phyloP scores from a whole-genome alignment of 2,329 filamentous ascomycete species.

The Grosmannia clavigera region DNA sequence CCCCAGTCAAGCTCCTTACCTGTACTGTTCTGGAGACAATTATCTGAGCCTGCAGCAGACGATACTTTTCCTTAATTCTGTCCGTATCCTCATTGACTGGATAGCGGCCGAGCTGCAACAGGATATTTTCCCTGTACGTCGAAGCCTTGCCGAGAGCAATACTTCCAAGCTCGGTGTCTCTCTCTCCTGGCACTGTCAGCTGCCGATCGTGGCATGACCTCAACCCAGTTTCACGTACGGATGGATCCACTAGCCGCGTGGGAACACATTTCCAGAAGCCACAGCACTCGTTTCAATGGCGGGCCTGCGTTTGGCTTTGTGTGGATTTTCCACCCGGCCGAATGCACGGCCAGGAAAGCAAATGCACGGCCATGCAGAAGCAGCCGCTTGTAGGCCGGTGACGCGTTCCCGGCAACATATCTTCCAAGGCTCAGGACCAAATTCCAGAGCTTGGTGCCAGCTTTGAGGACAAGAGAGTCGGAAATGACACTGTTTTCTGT shows the following conservation, averaged over 20 bases:
- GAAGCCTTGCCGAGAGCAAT: slow-evolving; percentile 53
- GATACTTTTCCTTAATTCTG: slow-evolving; percentile 9
- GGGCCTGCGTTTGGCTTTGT: background rate
- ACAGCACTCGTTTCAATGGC: background rate
- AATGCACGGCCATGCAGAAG: slow-evolving; percentile 35
- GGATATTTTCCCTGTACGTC: slow-evolving; percentile 27
- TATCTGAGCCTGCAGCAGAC: slow-evolving; percentile 45
- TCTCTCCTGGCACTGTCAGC: slow-evolving; percentile 25
- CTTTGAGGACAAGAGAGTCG: background rate
- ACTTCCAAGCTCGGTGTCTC: slow-evolving; percentile 44
- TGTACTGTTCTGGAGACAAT: slow-evolving; percentile 52
- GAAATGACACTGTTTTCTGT: background rate
- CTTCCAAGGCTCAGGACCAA: slow-evolving; percentile 2
- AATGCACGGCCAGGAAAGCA: slow-evolving; percentile 56
- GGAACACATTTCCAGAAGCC: slow-evolving; percentile 2
- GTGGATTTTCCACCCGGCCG: background rate
- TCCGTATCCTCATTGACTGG: slow-evolving; percentile 17
- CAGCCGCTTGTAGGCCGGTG: slow-evolving; percentile 16
- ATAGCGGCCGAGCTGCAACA: slow-evolving; percentile 17
- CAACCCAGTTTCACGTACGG: slow-evolving; percentile 24
- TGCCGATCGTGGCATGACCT: background rate
- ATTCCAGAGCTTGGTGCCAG: slow-evolving; percentile 10
- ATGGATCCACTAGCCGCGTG: slow-evolving; percentile 40
- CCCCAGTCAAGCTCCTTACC: slow-evolving; percentile 26
- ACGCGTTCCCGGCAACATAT: slow-evolving; percentile 5